Conservation (phyloP, 441 rosid species). For the Monsonia emarginata region DNA sequence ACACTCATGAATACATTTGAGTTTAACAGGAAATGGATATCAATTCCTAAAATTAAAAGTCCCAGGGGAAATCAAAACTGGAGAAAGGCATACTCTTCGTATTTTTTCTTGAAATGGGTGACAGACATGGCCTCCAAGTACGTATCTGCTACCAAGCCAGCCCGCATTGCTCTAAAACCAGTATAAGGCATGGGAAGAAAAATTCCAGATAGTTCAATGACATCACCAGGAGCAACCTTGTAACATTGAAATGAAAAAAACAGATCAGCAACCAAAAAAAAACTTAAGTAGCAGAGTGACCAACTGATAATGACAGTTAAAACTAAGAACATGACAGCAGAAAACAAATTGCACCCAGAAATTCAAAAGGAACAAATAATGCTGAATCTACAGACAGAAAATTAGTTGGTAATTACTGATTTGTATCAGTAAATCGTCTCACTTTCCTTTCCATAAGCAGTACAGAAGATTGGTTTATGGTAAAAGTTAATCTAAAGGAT, state of each 20-base stretch:
- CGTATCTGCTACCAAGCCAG: constrained; percentile 96
- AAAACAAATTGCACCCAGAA: background rate
- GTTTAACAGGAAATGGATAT: background rate
- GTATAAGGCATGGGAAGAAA: constrained; percentile 94
- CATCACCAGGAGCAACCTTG: constrained; percentile 92
- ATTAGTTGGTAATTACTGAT: no score
- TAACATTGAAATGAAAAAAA: constrained; percentile 2
- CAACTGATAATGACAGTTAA: background rate
- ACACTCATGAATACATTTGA: constrained; percentile 4
- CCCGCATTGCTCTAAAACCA: constrained; percentile 91
- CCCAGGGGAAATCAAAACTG: background rate
- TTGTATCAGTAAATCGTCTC: background rate
- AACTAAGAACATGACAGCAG: background rate
- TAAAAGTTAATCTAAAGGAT: background rate
- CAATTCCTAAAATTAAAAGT: background rate
- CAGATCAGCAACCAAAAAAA: background rate
- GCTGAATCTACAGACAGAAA: no score
- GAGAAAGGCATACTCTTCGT: constrained; percentile 70
- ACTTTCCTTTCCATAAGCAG: background rate
- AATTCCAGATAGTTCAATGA: constrained; percentile 92
- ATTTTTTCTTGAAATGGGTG: constrained; percentile 88
- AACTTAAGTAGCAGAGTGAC: background rate
- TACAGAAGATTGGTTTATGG: background rate
- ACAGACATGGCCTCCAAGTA: constrained; percentile 90
- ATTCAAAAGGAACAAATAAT: background rate